Conservation (phyloP, 495 filamentous ascomycete species). For the Venustampulla echinocandica region DNA sequence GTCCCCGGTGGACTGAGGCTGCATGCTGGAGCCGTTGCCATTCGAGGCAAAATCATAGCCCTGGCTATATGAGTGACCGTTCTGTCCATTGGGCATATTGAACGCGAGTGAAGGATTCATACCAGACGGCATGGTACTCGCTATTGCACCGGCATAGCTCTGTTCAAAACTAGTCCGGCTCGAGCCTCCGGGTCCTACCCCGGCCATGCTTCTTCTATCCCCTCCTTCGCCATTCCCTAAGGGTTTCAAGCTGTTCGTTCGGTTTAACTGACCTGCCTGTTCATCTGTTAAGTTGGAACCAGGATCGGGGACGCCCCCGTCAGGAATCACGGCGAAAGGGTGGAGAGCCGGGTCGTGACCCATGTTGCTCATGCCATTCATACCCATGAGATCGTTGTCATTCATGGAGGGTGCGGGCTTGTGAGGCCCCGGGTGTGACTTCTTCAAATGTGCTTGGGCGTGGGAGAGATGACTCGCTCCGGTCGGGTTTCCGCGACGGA, state of each 20-base stretch:
- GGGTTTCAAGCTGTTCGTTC: constrained; percentile 50
- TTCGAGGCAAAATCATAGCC: constrained; percentile 22
- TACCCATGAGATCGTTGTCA: constrained; percentile 42
- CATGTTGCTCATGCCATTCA: constrained; percentile 34
- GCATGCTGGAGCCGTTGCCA: constrained; percentile 15
- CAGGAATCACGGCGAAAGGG: constrained; percentile 19
- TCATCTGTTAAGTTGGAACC: constrained; percentile 19
- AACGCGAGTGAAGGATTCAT: constrained; percentile 51
- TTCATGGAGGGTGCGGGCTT: constrained; percentile 32
- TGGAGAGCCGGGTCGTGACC: constrained; percentile 29
- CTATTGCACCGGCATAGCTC: constrained; percentile 41
- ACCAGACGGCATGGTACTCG: constrained; percentile 43
- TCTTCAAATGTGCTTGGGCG: constrained; percentile 80
- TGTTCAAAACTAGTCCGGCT: constrained; percentile 37
- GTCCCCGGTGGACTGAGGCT: constrained; percentile 12
- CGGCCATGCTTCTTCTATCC: constrained; percentile 46
- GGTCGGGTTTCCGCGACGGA: constrained; percentile 87
- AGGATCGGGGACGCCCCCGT: constrained; percentile 16
- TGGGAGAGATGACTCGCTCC: constrained; percentile 87
- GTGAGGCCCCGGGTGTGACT: constrained; percentile 52
- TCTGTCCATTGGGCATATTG: constrained; percentile 42
- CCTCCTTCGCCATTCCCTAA: constrained; percentile 39
- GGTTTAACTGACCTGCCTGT: constrained; percentile 41
- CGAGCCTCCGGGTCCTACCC: constrained; percentile 30
- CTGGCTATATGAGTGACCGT: constrained; percentile 24